Conservation (phyloP, 768 basidiomycete genomes). For the Lactarius deliciosus region DNA sequence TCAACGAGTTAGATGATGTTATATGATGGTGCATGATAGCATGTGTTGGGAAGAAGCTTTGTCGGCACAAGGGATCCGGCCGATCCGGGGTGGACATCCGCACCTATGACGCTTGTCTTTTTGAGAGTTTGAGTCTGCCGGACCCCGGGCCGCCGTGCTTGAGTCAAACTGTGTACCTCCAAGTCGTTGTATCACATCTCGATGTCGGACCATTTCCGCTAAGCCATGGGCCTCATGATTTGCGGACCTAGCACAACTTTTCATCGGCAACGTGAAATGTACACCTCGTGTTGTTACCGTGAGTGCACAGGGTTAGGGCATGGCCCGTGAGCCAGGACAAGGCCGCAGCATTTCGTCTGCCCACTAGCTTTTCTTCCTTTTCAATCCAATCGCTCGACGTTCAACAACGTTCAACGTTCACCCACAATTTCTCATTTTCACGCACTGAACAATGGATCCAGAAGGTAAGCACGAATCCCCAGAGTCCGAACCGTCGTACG, state of each 20-base stretch:
- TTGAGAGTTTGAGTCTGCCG: neutral
- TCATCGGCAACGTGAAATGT: neutral
- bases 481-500: neutral
- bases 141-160: too few species aligned
- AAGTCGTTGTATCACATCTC: too few species aligned
- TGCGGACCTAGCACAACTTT: neutral
- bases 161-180: too few species aligned
- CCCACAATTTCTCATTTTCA: neutral
- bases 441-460: neutral
- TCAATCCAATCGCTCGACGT: neutral
- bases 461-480: neutral
- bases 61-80: conserved; percentile 17
- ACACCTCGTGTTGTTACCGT: too few species aligned
- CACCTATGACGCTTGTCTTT: neutral
- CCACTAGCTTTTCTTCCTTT: neutral
- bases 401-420: neutral
- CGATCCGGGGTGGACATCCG: conserved; percentile 17
- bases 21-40: neutral
- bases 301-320: too few species aligned
- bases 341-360: neutral
- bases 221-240: too few species aligned
- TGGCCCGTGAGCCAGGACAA: too few species aligned
- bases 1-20: neutral
- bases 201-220: too few species aligned
- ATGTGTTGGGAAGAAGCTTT: conserved; percentile 24